Evolutionary conservation across 306 rosid genomes (phyloP), one percentile per base, ranked within the genome.

Genomic region (Canavalia ensiformis): DNA sequence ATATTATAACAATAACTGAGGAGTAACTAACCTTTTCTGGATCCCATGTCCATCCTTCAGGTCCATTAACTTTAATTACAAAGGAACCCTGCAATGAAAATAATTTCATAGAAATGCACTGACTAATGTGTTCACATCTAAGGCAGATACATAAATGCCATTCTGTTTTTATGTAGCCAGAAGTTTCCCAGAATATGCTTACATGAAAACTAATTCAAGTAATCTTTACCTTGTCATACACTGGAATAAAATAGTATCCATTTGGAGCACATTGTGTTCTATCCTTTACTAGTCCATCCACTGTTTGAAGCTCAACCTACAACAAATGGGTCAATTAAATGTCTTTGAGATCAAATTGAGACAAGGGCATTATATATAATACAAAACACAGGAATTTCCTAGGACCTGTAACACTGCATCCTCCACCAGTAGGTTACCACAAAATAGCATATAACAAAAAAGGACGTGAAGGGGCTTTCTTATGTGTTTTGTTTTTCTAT

Each of bases 231-330:
- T 93, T 96, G 87, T 96, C 98, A 30, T 96, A 96, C 8, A 96
- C 99, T 6, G 99, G 99, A 88, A 96, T 93, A 87, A 96, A 96
- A 90, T 96, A 96, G 84, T 96, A 93, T 78, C 99, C 99, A 84
- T 93, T 96, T 12, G 99, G 99, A 81, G 98, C 97, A 84, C 99
- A 96, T 51, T 96, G 99, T 64, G 99, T 90, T 29, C 93, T 90
- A 81, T 96, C 99, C 88, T 93, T 96, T 44, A 96, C 94, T 29
- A 96, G 80, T 30, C 97, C 99, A 88, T 96, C 99, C 78, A 90
- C 87, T 0, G 97, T 96, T 59, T 89, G 94, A 82, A 96, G 98
- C 91, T 96, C 99, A 82, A 96, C 94, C 99, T 96, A 79, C 78
- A 87, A 87, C 74, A 85, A 79, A 75, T 65, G 46, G 30, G 56